Conservation (phyloP, 2,329 filamentous ascomycete genomes). For the Hymenotorrendiella dingleyae region DNA sequence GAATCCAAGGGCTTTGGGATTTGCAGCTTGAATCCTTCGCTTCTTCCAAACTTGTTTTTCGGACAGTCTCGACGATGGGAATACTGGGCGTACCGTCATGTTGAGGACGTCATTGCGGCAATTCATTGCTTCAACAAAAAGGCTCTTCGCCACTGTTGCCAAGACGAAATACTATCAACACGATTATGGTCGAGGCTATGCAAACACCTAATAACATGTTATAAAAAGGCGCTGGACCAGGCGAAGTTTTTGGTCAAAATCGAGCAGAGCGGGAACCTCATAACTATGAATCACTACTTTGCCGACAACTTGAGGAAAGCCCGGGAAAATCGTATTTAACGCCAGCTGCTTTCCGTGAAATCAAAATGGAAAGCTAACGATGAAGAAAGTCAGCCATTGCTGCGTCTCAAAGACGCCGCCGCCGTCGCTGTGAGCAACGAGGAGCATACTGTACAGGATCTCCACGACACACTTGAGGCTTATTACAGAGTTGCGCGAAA, state of each 20-base stretch:
- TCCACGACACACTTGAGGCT: conserved; percentile 53
- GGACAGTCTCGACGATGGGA: background rate
- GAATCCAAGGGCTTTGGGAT: conserved; percentile 1
- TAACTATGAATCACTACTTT: conserved; percentile 50
- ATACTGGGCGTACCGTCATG: background rate
- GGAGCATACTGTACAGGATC: conserved; percentile 39
- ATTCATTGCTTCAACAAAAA: background rate
- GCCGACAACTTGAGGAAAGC: conserved; percentile 29
- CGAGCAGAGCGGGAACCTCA: conserved; percentile 30
- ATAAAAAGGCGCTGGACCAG: background rate
- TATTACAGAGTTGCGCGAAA: conserved; percentile 58
- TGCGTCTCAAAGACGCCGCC: no score
- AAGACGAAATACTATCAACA: background rate
- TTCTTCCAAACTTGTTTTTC: background rate
- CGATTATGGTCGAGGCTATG: background rate
- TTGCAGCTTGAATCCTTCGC: conserved; percentile 1
- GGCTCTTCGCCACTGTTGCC: background rate
- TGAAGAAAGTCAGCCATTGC: no score
- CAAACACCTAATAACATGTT: background rate
- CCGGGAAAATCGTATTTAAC: no score
- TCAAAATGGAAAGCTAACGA: no score
- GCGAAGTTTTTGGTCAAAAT: background rate
- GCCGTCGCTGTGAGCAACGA: conserved; percentile 29
- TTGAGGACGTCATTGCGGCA: background rate
- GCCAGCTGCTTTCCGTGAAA: no score